Percentiles rank a stretch among this genome's conserved stretches.
phyloP scores from a whole-genome alignment of 2,329 filamentous ascomycete species.

The Fusarium ramigenum region DNA sequence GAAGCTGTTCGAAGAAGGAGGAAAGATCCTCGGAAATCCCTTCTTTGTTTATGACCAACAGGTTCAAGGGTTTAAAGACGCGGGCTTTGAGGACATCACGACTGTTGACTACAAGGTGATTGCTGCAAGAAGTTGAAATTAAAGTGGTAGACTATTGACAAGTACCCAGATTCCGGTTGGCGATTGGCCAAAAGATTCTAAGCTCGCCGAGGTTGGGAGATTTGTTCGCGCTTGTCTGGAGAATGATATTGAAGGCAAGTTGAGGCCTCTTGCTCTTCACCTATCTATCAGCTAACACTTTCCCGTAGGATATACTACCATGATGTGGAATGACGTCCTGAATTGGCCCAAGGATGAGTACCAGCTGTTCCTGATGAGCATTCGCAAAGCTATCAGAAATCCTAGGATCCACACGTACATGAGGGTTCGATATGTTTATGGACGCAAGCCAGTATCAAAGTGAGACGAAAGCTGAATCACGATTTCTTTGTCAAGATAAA shows the following conservation, averaged over 20 bases:
- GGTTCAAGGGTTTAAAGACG: conserved; percentile 17
- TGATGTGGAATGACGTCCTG: conserved; percentile 34
- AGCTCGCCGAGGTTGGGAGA: conserved; percentile 22
- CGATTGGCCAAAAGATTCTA: conserved; percentile 27
- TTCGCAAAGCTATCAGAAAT: conserved; percentile 31
- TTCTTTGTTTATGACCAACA: conserved; percentile 31
- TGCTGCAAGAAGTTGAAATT: accelerated
- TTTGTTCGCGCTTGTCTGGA: conserved; percentile 26
- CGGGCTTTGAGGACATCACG: conserved; percentile 29
- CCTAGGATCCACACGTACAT: conserved; percentile 32
- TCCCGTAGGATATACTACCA: not conserved
- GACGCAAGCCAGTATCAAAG: conserved; percentile 9
- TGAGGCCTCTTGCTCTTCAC: accelerated
- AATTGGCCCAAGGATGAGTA: conserved; percentile 35
- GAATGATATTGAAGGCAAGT: conserved; percentile 30
- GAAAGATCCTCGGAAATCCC: not conserved
- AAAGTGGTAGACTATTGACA: accelerated
- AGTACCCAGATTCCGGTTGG: conserved; percentile 19
- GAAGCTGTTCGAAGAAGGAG: conserved; percentile 29
- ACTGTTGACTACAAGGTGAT: conserved; percentile 32
- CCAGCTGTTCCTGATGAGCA: conserved; percentile 30
- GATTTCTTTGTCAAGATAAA: not conserved
- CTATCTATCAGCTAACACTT: accelerated
- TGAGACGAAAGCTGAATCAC: not conserved
- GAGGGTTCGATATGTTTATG: conserved; percentile 29